These are phyloP conservation scores for Sporisorium reilianum DNA, from an alignment of 1,284 basidiomycete species.

Conservation along the genomic window DNA sequence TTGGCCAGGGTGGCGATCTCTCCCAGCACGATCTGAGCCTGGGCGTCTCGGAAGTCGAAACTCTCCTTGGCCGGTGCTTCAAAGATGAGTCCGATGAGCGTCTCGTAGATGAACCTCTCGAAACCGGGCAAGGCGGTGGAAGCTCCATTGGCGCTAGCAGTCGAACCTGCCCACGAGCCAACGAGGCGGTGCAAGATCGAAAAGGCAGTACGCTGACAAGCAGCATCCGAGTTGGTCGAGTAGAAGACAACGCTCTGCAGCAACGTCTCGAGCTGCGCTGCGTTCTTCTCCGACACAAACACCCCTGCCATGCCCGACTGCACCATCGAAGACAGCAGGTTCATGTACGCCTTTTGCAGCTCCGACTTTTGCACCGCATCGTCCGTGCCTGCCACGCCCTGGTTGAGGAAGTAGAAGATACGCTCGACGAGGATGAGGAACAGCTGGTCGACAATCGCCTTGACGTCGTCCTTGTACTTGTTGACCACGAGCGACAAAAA, in stretches of 20 bases:
- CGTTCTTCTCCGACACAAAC: constrained; percentile 89
- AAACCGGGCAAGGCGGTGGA: constrained; percentile 81
- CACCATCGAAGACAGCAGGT: constrained; percentile 85
- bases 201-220: constrained; percentile 83
- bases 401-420: constrained; percentile 83
- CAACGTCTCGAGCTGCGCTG: constrained; percentile 81
- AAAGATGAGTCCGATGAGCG: constrained; percentile 85
- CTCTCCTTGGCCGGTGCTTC: constrained; percentile 81
- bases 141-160: constrained; percentile 41
- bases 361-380: constrained; percentile 85
- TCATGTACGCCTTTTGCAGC: constrained; percentile 90
- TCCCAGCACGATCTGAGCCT: constrained; percentile 69
- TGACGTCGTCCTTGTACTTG: constrained; percentile 88
- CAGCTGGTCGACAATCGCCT: constrained; percentile 88
- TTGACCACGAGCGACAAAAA: constrained; percentile 92
- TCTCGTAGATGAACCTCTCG: constrained; percentile 91
- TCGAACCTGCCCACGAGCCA: constrained; percentile 78
- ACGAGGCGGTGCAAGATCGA: constrained; percentile 80
- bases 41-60: constrained; percentile 90
- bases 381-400: constrained; percentile 89
- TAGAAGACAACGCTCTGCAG: constrained; percentile 76
- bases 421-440: constrained; percentile 87
- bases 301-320: constrained; percentile 80
- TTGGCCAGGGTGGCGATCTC: constrained; percentile 76
- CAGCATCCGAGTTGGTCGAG: constrained; percentile 56